phyloP scores from a whole-genome alignment of 208 protist genomes.

The Trichomonas gallinae region DNA sequence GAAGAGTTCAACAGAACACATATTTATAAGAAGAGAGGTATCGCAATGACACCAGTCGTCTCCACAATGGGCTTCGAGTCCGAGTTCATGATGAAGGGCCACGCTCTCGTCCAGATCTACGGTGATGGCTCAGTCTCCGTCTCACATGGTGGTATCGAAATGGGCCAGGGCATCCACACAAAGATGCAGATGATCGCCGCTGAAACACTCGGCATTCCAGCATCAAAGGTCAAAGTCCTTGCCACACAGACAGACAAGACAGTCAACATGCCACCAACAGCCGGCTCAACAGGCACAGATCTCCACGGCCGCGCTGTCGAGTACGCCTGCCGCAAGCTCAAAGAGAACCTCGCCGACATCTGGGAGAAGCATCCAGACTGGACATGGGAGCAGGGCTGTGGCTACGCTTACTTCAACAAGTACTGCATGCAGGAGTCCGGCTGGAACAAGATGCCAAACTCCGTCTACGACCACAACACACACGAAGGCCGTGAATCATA shows the following conservation, averaged over 20 bases:
- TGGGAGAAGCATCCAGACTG: neutral
- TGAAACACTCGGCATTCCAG: neutral
- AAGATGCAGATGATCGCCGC: slow-evolving; percentile 25
- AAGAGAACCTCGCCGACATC: neutral
- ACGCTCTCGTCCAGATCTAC: slow-evolving; percentile 47
- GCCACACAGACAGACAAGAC: neutral
- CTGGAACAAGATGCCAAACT: neutral
- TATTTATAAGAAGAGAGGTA: slow-evolving; percentile 57
- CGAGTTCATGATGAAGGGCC: slow-evolving; percentile 48
- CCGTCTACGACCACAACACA: neutral
- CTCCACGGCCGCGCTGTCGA: neutral
- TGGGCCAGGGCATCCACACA: slow-evolving; percentile 43
- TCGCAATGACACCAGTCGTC: slow-evolving; percentile 55
- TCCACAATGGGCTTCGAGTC: slow-evolving; percentile 58
- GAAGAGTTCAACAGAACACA: slow-evolving; percentile 53
- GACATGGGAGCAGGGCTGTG: neutral
- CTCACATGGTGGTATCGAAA: slow-evolving; percentile 45
- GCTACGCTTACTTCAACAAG: slow-evolving; percentile 1
- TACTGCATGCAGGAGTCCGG: neutral
- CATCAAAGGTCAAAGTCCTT: neutral
- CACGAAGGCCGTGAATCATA: neutral
- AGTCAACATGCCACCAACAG: slow-evolving; percentile 8
- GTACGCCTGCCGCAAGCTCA: neutral
- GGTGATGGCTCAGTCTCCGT: slow-evolving; percentile 43
- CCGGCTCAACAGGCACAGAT: slow-evolving; percentile 5